Base-by-base conservation (phyloP, 768 basidiomycete genomes). In the Boletus coccyginus region DNA sequence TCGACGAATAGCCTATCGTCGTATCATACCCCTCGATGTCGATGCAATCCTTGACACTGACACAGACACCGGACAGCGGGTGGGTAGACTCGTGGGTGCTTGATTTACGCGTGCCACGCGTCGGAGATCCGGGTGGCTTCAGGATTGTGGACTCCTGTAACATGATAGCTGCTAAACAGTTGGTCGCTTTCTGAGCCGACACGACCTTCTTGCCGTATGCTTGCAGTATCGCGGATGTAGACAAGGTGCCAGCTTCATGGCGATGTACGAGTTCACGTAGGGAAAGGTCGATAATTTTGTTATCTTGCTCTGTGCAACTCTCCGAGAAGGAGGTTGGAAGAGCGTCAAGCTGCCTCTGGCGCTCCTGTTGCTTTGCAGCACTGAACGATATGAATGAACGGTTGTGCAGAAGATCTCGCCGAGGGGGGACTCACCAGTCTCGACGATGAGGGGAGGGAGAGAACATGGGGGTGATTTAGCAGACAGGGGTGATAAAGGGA, bases 41-140 rank as follows among this genome's bases (percentile, higher is more conserved):
- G 55, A 79, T 68, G 47, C 68, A 73, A 62, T 83, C 81, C 59
- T 83, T 83, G 58, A 83, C 40, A 48, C 77, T 78, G 54, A 83
- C 67, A 7, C 75, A 80, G 2, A 82, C 73, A 21, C 81, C 81
- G 16, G 77, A 73, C 12, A 83, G 68, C 0, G 73, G 62, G 11
- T 57, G 62, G 2, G 42, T 8, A n/a, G 36, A 45, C 33, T 46
- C 63, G 9, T 36, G 52, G 24, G 13, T 21, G 33, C 24, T 9
- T 0, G 45, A 49, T 24, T 53, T 53, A 7, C 45, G 43, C 12
- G 58, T 64, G n/a, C 38, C 54, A 7, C 40, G 44, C 1, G 61
- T 56, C 0, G 62, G 56, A 9, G 54, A 68, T 32, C 14, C 42
- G 5, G 50, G 55, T 27, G 39, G 54, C 41, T 53, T 53, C 11